phyloP scores from a whole-genome alignment of 352 stramenopile species.

The Blastocystis sp. region DNA sequence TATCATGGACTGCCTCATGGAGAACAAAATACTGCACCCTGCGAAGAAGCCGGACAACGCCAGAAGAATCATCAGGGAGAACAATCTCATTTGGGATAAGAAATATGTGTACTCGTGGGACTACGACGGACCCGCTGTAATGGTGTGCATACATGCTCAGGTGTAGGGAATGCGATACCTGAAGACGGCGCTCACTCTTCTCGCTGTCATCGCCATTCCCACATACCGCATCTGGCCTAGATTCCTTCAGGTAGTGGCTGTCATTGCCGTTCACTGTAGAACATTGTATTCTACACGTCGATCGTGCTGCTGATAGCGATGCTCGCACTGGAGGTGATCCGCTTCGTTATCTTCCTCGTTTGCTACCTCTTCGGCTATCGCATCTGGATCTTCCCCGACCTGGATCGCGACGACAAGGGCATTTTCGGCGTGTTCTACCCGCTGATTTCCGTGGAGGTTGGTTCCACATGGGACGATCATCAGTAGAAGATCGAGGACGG shows the following conservation, averaged over 20 bases:
- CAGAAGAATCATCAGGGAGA: slow-evolving; percentile 12
- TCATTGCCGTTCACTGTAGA: neutral
- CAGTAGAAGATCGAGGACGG: slow-evolving; percentile 61
- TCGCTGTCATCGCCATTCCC: slow-evolving; percentile 16
- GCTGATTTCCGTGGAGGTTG: slow-evolving; percentile 56
- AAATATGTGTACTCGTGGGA: slow-evolving; percentile 69
- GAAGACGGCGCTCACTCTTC: slow-evolving; percentile 32
- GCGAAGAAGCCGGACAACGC: slow-evolving; percentile 51
- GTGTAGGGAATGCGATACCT: slow-evolving; percentile 66
- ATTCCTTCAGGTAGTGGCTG: slow-evolving; percentile 6
- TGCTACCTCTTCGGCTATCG: slow-evolving; percentile 64
- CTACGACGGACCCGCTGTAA: slow-evolving; percentile 65
- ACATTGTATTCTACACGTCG: slow-evolving; percentile 35
- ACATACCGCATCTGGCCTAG: slow-evolving; percentile 55
- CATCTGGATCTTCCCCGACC: slow-evolving; percentile 71
- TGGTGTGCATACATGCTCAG: neutral
- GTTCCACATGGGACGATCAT: neutral
- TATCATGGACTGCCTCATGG: slow-evolving; percentile 34
- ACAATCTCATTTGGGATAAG: slow-evolving; percentile 38
- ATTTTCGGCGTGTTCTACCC: slow-evolving; percentile 64
- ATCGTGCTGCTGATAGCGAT: slow-evolving; percentile 6
- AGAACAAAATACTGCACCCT: slow-evolving; percentile 38
- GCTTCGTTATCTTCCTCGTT: slow-evolving; percentile 49
- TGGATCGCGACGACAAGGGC: slow-evolving; percentile 70
- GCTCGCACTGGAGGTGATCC: slow-evolving; percentile 44